Conservation (phyloP, 1,139 yeast genomes). For the Yamadazyma epiphylla region DNA sequence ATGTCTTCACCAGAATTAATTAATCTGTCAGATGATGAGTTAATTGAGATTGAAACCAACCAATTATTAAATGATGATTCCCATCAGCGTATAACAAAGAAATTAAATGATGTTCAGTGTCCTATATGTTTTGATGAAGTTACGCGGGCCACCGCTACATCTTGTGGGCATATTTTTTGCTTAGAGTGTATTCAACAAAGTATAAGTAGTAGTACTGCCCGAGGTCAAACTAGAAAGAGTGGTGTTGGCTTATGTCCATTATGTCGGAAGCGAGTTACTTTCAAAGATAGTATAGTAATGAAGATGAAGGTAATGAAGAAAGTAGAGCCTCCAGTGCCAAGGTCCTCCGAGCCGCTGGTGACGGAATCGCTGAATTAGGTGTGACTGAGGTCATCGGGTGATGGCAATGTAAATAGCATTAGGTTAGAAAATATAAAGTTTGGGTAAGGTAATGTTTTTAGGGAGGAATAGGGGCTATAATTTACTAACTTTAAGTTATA, state of each 20-base stretch:
- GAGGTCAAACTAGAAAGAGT: slow-evolving; percentile 36
- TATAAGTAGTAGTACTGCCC: slow-evolving; percentile 38
- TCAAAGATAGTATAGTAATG: slow-evolving; percentile 37
- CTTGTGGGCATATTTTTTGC: slow-evolving; percentile 47
- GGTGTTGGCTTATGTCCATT: slow-evolving; percentile 46
- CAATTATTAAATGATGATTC: slow-evolving; percentile 27
- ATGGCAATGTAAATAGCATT: no score
- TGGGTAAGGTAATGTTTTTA: no score
- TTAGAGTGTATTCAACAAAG: slow-evolving; percentile 43
- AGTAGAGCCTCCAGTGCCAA: slow-evolving; percentile 11
- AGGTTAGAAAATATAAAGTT: no score
- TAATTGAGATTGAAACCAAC: slow-evolving; percentile 39
- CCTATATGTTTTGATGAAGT: slow-evolving; percentile 47
- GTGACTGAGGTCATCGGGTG: no score
- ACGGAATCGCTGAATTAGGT: no score
- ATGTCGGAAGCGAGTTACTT: slow-evolving; percentile 37
- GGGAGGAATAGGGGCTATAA: no score
- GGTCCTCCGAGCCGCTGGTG: no score
- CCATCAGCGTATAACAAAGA: slow-evolving; percentile 20
- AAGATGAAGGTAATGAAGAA: slow-evolving; percentile 21
- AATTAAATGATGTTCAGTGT: slow-evolving; percentile 36
- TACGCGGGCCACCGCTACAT: slow-evolving; percentile 36
- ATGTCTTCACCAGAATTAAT: slow-evolving; percentile 3
- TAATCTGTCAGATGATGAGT: slow-evolving; percentile 16
- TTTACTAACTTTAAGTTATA: no score